A percentile compares a stretch with the other conserved stretches of the same genome.
phyloP scores from a whole-genome alignment of 352 stramenopile genomes.

The Elongisporangium prolatum region DNA sequence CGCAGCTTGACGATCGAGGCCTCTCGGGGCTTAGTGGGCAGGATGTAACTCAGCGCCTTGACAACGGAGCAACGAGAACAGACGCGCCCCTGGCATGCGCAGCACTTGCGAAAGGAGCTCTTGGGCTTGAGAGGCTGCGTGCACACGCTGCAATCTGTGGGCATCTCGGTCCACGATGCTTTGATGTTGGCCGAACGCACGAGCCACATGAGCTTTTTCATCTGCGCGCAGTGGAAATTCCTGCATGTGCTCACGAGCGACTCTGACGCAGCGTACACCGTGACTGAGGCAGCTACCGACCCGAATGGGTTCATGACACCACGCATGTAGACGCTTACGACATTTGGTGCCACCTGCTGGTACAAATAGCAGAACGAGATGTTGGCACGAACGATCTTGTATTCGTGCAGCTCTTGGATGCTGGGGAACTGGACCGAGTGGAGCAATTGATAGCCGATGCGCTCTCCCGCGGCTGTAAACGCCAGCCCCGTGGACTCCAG shows the following conservation, averaged over 20 bases:
- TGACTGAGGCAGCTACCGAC: slow-evolving; percentile 30
- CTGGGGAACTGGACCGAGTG: slow-evolving; percentile 38
- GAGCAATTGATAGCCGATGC: slow-evolving; percentile 34
- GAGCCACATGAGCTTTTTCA: slow-evolving; percentile 66
- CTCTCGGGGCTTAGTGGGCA: slow-evolving; percentile 19
- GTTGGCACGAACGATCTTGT: slow-evolving; percentile 34
- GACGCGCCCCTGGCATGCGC: slow-evolving; percentile 20
- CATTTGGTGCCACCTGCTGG: slow-evolving; percentile 27
- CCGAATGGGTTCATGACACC: slow-evolving; percentile 32
- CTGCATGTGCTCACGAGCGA: slow-evolving; percentile 31
- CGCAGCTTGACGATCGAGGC: slow-evolving; percentile 15
- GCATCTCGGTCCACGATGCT: background rate
- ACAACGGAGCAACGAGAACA: slow-evolving; percentile 34
- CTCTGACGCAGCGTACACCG: slow-evolving; percentile 20
- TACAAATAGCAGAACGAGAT: slow-evolving; percentile 34
- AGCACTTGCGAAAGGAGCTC: background rate
- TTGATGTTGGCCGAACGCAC: slow-evolving; percentile 24
- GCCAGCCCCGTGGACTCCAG: slow-evolving; percentile 38
- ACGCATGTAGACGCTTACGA: slow-evolving; percentile 48
- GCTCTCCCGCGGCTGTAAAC: slow-evolving; percentile 25
- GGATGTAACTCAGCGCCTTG: slow-evolving; percentile 25
- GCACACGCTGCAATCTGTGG: background rate
- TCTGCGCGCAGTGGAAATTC: slow-evolving; percentile 42
- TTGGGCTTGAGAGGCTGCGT: background rate
- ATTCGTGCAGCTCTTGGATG: slow-evolving; percentile 24